A percentile compares a stretch with the other conserved stretches of the same genome.
These are phyloP conservation scores for Botryotinia calthae DNA, from an alignment of 2,329 filamentous ascomycete species.

Conservation along the genomic window DNA sequence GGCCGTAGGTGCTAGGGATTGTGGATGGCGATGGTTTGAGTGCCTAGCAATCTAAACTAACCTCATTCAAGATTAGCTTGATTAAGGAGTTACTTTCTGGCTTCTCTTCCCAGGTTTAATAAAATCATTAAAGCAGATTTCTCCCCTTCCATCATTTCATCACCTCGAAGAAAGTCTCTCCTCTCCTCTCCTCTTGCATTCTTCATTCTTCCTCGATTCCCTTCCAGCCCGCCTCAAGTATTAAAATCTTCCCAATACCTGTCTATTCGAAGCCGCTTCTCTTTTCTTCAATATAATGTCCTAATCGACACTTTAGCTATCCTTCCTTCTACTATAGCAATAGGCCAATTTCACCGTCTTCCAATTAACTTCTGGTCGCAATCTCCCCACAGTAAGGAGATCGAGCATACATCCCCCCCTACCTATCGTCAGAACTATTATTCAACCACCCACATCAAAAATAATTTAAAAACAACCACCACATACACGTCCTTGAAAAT, in stretches of 20 bases:
- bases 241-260: neutral
- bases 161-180: conserved; percentile 1
- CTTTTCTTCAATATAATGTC: neutral
- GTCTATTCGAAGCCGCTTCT: neutral
- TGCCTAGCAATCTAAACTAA: neutral
- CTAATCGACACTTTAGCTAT: neutral
- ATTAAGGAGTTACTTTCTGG: neutral
- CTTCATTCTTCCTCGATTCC: neutral
- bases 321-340: neutral
- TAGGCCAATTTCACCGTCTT: neutral
- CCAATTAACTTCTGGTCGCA: conserved; percentile 7
- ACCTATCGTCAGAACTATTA: neutral
- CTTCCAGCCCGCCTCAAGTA: neutral
- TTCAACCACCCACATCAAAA: neutral
- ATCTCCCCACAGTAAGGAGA: conserved; percentile 13
- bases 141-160: neutral
- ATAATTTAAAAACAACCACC: neutral
- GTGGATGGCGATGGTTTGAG: neutral
- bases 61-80: neutral
- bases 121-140: conserved; percentile 14
- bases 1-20: neutral
- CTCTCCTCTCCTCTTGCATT: neutral
- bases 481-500: neutral
- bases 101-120: neutral
- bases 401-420: neutral